These are phyloP conservation scores for Apiospora rasikravindrae DNA, from an alignment of 2,329 filamentous ascomycete genomes.

Conservation along the genomic window DNA sequence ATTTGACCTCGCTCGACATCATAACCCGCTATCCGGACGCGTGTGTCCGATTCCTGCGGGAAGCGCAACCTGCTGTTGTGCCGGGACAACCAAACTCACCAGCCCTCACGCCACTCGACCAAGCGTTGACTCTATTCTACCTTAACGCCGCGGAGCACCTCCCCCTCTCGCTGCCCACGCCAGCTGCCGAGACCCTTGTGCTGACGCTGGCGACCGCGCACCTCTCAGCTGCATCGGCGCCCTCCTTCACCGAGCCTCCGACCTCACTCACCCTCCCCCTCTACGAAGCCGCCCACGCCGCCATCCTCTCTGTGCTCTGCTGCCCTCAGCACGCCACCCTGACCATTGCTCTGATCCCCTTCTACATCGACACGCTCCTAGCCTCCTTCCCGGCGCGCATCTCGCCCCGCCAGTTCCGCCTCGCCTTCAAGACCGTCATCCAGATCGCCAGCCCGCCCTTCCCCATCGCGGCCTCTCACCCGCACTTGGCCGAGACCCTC, in stretches of 20 bases:
- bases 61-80: conserved; percentile 53
- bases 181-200: conserved; percentile 73
- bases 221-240: conserved; percentile 52
- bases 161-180: conserved; percentile 69
- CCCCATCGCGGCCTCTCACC: conserved; percentile 72
- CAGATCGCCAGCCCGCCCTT: conserved; percentile 83
- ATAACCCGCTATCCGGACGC: conserved; percentile 73
- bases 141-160: conserved; percentile 87
- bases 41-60: conserved; percentile 69
- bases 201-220: conserved; percentile 77
- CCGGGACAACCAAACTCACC: conserved; percentile 60
- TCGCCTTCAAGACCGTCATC: conserved; percentile 86
- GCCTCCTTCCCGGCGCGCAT: conserved; percentile 79
- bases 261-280: conserved; percentile 59
- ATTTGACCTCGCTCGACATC: conserved; percentile 81
- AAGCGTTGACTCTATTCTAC: conserved; percentile 84
- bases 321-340: conserved; percentile 77
- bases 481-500: conserved; percentile 78
- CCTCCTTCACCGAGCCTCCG: conserved; percentile 36
- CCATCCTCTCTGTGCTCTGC: conserved; percentile 79
- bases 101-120: conserved; percentile 64
- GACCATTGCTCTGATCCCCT: conserved; percentile 74
- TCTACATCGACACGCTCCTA: conserved; percentile 84
- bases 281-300: conserved; percentile 89
- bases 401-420: conserved; percentile 82